phyloP scores from a whole-genome alignment of 2,329 filamentous ascomycete genomes.

The Cercospora sp. region DNA sequence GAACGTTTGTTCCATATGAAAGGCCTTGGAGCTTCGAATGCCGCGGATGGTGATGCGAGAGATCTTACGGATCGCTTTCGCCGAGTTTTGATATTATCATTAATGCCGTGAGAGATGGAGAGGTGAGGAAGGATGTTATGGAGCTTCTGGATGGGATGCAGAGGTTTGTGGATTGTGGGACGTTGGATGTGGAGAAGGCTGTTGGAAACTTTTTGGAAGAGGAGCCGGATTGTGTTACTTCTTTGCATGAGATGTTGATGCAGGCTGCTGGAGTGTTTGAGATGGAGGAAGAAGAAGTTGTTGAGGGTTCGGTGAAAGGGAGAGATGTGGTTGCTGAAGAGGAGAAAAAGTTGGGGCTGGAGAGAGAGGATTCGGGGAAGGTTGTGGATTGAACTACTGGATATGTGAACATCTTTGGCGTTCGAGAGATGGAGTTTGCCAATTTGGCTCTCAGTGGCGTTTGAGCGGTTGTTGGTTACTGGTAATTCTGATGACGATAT shows the following conservation, averaged over 20 bases:
- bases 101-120: neutral
- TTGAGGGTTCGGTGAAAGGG: neutral
- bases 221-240: slow-evolving; percentile 19
- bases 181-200: slow-evolving; percentile 16
- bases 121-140: slow-evolving; percentile 10
- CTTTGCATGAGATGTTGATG: slow-evolving; percentile 17
- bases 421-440: neutral
- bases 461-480: no score
- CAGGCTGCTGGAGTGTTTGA: slow-evolving; percentile 16
- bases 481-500: neutral
- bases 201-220: slow-evolving; percentile 9
- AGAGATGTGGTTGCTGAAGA: neutral
- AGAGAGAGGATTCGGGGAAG: slow-evolving; percentile 5
- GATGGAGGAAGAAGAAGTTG: neutral
- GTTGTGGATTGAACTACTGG: neutral
- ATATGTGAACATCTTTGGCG: neutral
- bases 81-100: slow-evolving; percentile 20
- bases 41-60: neutral
- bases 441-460: neutral
- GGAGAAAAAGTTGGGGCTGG: neutral
- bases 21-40: slow-evolving; percentile 9
- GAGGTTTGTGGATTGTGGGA: slow-evolving; percentile 8
- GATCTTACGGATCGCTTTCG: neutral
- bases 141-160: slow-evolving; percentile 11
- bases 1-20: slow-evolving; percentile 7